Evolutionary conservation across 257 asterid genomes (phyloP), one percentile per base, ranked within the genome.

Genomic region (Pogostemon cablin): DNA sequence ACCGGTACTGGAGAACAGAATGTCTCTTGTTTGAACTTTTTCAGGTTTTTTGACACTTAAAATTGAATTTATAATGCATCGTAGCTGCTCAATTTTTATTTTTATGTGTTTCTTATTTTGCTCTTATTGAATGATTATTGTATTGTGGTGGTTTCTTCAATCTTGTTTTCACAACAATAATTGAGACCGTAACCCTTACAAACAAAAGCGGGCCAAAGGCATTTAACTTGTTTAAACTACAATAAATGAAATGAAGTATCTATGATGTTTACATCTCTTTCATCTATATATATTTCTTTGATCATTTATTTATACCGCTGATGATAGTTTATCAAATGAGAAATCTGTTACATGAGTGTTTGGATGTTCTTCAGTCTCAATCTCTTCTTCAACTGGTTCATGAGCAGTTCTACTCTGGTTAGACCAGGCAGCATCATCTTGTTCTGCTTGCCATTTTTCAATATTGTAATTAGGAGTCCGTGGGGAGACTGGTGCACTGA

Each of bases 381-480:
- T 63, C 59, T 73, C 81, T 50, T 66, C 70, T 52, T 77, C 75
- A 2, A 55, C 20, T 25, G 15, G 53, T 35, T 66, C 75, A 50
- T 2, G 39, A 58, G 64, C 41, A 20, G 59, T 62, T 70, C 39
- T 62, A 48, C 66, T 8, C 1, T 38, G 38, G 4, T 41, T 54
- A 2, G 80, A 71, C 78, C 73, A 61, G 20, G 78, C 8, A 6
- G 12, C 0, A 7, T 78, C 78, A n/a, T 71, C 76, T 11, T 70
- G 82, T 52, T 79, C 81, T 47, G 66, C 74, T 38, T 63, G 73
- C 83, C 77, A 72, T 12, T 72, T 67, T 44, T 72, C 55, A n/a
- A 62, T 20, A 39, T 53, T 55, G 66, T 50, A 17, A 58, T 12
- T 63, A 20, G 77, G 69, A 43, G 38, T 71, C 11, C 68, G 57